Evolutionary conservation across 805 yeast genomes (phyloP).

Genomic region (Starmerella sirachaensis): DNA sequence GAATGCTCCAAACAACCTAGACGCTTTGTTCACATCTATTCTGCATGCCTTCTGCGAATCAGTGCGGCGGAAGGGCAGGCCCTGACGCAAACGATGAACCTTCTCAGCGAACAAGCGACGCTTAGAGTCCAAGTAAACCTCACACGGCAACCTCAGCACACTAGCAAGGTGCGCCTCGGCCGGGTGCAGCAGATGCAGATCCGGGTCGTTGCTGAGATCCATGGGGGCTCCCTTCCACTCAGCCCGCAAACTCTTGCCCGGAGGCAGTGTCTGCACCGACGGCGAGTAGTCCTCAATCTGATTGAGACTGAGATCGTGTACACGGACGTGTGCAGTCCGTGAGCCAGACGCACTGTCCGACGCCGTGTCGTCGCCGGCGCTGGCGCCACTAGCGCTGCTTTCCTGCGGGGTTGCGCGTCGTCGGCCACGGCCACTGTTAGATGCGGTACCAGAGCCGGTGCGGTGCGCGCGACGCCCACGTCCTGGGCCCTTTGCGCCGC

Average conservation of each 20-base stretch:
- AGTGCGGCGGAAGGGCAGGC: conserved; percentile 81
- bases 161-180: conserved; percentile 83
- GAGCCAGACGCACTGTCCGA: conserved; percentile 1
- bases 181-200: conserved; percentile 65
- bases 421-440: conserved; percentile 4
- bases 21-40: conserved; percentile 92
- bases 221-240: conserved; percentile 99
- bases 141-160: conserved; percentile 77
- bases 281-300: conserved; percentile 76
- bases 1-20: conserved; percentile 77
- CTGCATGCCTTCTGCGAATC: conserved; percentile 97
- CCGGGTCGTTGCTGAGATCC: conserved; percentile 74
- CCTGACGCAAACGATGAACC: conserved; percentile 57
- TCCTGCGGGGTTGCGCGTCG: conserved; percentile 1
- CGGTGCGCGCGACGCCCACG: conserved; percentile 3
- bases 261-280: conserved; percentile 48
- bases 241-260: conserved; percentile 61
- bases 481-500: background rate
- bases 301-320: conserved; percentile 30
- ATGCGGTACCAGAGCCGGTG: conserved; percentile 2
- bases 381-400: background rate
- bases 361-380: conserved; percentile 1
- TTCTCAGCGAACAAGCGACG: conserved; percentile 81
- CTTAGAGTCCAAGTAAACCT: conserved; percentile 64
- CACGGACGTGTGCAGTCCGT: conserved; percentile 22